phyloP scores from a whole-genome alignment of 2,329 filamentous ascomycete species.

The Epichloe bromicola region DNA sequence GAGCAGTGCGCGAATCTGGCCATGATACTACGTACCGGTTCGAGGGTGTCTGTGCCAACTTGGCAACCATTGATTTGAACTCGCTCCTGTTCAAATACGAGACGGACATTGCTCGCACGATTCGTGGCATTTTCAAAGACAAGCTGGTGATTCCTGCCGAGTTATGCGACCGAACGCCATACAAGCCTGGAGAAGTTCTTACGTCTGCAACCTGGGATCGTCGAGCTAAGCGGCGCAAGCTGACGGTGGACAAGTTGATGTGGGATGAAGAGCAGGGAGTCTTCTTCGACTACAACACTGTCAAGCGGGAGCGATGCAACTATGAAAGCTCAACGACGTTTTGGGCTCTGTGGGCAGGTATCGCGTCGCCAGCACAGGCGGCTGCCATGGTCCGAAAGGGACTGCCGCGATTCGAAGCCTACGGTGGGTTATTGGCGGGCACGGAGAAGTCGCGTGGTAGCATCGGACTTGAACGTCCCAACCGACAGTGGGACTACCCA shows the following conservation, averaged over 20 bases:
- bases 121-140: constrained; percentile 74
- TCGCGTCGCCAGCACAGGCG: constrained; percentile 78
- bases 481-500: constrained; percentile 96
- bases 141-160: constrained; percentile 69
- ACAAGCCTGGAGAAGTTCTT: constrained; percentile 57
- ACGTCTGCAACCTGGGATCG: constrained; percentile 85
- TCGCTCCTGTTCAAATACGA: constrained; percentile 96
- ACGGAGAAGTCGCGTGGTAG: constrained; percentile 78
- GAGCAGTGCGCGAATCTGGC: constrained; percentile 88
- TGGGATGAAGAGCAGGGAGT: constrained; percentile 89
- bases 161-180: constrained; percentile 55
- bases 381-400: constrained; percentile 66
- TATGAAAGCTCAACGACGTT: constrained; percentile 93
- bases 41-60: constrained; percentile 72
- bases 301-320: constrained; percentile 61
- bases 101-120: constrained; percentile 76
- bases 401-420: constrained; percentile 76
- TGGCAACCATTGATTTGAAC: constrained; percentile 91
- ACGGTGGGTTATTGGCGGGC: constrained; percentile 77
- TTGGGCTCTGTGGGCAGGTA: constrained; percentile 94
- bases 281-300: constrained; percentile 96
- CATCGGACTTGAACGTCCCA: constrained; percentile 70
- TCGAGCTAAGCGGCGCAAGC: constrained; percentile 70
- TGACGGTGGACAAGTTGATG: constrained; percentile 79
- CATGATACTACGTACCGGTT: constrained; percentile 94